Evolutionary conservation across 192 early-diverging fungal genomes (phyloP).

Genomic region (Linnemannia elongata): DNA sequence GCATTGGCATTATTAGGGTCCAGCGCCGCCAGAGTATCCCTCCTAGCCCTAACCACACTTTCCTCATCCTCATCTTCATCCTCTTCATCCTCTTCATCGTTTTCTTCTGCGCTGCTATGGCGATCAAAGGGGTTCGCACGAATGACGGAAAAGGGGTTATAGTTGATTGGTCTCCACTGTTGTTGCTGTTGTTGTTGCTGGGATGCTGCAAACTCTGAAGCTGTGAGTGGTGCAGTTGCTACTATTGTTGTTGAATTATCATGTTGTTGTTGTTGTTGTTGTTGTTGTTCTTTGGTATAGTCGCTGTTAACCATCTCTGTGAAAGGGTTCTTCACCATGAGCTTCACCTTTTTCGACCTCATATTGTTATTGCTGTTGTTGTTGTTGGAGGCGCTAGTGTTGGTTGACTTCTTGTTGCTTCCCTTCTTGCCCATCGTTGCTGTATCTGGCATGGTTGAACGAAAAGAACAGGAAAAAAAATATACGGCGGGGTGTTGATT

Average conservation of each 20-base stretch:
- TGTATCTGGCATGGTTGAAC: no score
- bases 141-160: constrained; percentile 15
- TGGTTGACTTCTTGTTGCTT: not conserved
- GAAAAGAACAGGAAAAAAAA: no score
- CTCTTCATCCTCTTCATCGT: constrained; percentile 7
- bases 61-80: constrained; percentile 33
- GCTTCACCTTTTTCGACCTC: not conserved
- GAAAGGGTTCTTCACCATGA: not conserved
- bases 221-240: constrained; percentile 13
- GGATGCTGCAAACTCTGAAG: not conserved
- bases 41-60: constrained; percentile 30
- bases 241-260: not conserved
- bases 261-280: not conserved
- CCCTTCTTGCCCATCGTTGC: not conserved
- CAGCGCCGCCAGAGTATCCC: constrained; percentile 27
- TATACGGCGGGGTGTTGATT: no score
- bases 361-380: not conserved
- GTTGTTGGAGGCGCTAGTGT: not conserved
- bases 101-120: not conserved
- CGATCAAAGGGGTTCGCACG: not conserved
- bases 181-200: not conserved
- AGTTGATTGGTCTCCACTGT: not conserved
- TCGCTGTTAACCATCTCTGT: not conserved
- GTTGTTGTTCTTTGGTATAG: not conserved
- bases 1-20: constrained; percentile 28